phyloP scores from a whole-genome alignment of 2,329 filamentous ascomycete genomes.

The Clonostachys solani region DNA sequence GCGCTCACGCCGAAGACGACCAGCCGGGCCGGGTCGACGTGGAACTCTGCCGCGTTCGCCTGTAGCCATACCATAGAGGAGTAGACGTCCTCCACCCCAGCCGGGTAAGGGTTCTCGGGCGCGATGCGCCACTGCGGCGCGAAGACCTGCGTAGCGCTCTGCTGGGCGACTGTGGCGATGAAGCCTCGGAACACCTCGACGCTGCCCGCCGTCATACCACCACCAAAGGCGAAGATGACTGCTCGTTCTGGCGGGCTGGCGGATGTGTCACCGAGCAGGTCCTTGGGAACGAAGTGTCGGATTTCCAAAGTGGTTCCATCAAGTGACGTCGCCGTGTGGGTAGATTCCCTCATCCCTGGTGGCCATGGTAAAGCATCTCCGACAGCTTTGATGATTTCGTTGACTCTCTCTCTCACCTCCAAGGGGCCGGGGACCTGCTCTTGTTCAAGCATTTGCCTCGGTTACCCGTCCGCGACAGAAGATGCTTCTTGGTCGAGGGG shows the following conservation, averaged over 20 bases:
- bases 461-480: too few species aligned
- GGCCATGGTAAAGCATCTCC: background rate
- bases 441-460: too few species aligned
- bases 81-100: constrained; percentile 27
- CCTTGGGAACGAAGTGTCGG: background rate
- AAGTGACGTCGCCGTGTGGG: background rate
- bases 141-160: constrained; percentile 24
- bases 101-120: constrained; percentile 31
- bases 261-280: background rate
- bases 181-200: constrained; percentile 15
- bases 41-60: constrained; percentile 9
- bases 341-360: background rate
- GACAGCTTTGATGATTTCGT: background rate
- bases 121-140: constrained; percentile 36
- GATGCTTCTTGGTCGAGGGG: too few species aligned
- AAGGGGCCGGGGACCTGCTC: background rate
- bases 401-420: background rate
- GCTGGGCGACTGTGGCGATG: constrained; percentile 16
- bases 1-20: constrained; percentile 12
- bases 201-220: constrained; percentile 28
- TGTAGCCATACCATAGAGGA: constrained; percentile 16
- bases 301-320: background rate
- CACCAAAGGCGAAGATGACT: constrained; percentile 32
- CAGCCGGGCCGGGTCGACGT: constrained; percentile 11
- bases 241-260: background rate